Conservation (phyloP, 805 yeast species). For the Pichia occidentalis region DNA sequence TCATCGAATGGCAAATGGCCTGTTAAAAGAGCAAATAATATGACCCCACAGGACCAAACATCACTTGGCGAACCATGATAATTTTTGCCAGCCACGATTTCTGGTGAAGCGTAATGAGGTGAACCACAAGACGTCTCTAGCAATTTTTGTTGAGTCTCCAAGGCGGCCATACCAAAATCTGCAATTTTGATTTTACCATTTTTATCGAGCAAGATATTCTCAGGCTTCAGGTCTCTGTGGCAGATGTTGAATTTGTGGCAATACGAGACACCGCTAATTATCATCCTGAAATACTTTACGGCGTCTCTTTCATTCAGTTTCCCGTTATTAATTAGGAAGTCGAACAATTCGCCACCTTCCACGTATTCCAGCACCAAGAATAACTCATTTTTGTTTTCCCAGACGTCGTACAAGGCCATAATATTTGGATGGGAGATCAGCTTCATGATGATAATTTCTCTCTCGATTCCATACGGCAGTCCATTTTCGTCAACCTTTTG, state of each 20-base stretch:
- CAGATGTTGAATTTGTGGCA: conserved; percentile 77
- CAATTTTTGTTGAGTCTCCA: conserved; percentile 63
- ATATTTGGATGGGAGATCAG: conserved; percentile 90
- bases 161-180: conserved; percentile 87
- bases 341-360: conserved; percentile 84
- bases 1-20: conserved; percentile 84
- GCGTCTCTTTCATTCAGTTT: conserved; percentile 70
- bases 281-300: conserved; percentile 68
- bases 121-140: conserved; percentile 81
- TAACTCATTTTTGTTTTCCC: conserved; percentile 93
- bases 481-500: conserved; percentile 35
- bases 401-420: conserved; percentile 88
- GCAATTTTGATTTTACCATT: conserved; percentile 69
- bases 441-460: conserved; percentile 97
- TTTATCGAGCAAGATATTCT: conserved; percentile 61
- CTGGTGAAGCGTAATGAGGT: conserved; percentile 87
- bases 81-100: conserved; percentile 69
- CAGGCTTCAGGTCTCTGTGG: conserved; percentile 80
- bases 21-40: conserved; percentile 68
- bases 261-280: conserved; percentile 70
- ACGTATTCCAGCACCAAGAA: conserved; percentile 75
- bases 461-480: conserved; percentile 90
- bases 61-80: conserved; percentile 84
- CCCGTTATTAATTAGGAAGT: conserved; percentile 63
- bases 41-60: conserved; percentile 86